Conservation (phyloP, 768 basidiomycete species). For the Termitomyces heimii region DNA sequence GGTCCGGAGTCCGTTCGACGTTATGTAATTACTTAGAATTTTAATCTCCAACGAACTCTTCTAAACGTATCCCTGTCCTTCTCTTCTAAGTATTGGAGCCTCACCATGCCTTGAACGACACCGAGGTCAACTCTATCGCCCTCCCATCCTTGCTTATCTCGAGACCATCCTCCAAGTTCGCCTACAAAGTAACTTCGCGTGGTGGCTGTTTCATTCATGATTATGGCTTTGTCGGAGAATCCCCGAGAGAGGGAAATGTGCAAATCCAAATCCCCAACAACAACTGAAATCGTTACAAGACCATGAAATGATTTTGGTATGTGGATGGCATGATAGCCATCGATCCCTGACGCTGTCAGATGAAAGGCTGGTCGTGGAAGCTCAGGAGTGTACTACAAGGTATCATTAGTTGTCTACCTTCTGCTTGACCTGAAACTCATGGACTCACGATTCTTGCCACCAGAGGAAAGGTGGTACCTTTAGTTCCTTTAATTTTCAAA, state of each 20-base stretch:
- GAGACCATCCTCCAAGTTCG: constrained; percentile 18
- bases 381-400: constrained; percentile 28
- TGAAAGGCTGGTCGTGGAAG: constrained; percentile 29
- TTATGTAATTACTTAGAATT: not conserved
- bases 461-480: constrained; percentile 23
- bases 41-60: constrained; percentile 13
- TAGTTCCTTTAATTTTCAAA: constrained; percentile 21
- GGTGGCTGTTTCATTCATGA: constrained; percentile 27
- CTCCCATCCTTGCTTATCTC: constrained; percentile 17
- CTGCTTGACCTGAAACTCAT: not conserved
- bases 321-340: constrained; percentile 28
- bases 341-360: constrained; percentile 20
- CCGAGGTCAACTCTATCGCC: constrained; percentile 19
- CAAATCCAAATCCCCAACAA: constrained; percentile 29
- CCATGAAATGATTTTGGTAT: constrained; percentile 39
- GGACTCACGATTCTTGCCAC: constrained; percentile 32
- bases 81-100: constrained; percentile 19
- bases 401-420: not conserved
- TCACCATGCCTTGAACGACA: constrained; percentile 17
- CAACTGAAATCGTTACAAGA: constrained; percentile 28
- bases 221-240: constrained; percentile 20
- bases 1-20: not conserved
- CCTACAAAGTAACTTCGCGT: constrained; percentile 30
- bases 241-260: constrained; percentile 28
- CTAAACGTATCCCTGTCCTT: constrained; percentile 17